phyloP scores from a whole-genome alignment of 768 basidiomycete species.

The Lentinula aciculospora region DNA sequence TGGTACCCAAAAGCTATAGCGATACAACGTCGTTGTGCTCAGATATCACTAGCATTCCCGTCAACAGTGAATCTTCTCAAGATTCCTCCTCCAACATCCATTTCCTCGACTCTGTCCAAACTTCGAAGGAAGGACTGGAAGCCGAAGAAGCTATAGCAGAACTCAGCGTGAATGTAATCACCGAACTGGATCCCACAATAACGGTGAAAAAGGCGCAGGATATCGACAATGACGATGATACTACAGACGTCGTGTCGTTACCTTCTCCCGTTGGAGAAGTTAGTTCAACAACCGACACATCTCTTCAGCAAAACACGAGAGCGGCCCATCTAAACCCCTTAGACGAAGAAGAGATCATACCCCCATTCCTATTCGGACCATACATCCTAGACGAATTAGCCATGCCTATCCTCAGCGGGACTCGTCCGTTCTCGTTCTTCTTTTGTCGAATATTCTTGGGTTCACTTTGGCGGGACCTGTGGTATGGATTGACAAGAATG shows the following conservation, averaged over 20 bases:
- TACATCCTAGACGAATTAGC: neutral
- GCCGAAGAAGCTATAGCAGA: too few species aligned
- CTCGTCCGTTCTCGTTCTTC: neutral
- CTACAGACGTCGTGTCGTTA: too few species aligned
- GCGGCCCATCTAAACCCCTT: neutral
- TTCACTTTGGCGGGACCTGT: neutral
- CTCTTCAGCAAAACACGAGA: neutral
- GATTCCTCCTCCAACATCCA: too few species aligned
- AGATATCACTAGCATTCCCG: too few species aligned
- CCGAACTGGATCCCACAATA: too few species aligned
- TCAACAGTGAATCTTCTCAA: too few species aligned
- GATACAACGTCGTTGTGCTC: too few species aligned
- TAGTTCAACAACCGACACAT: neutral
- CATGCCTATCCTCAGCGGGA: neutral
- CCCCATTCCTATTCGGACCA: neutral
- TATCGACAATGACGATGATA: too few species aligned
- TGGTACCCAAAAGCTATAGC: neutral
- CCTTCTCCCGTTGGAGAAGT: neutral
- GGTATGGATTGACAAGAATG: neutral
- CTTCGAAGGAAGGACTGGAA: too few species aligned
- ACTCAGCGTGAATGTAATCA: too few species aligned
- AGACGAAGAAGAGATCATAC: neutral
- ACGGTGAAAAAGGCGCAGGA: too few species aligned
- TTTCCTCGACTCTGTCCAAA: too few species aligned
- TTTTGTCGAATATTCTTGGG: neutral